Evolutionary conservation across 2,329 filamentous ascomycete genomes (phyloP), one percentile per base, ranked within the genome.

Genomic region (Colletotrichum sp.): DNA sequence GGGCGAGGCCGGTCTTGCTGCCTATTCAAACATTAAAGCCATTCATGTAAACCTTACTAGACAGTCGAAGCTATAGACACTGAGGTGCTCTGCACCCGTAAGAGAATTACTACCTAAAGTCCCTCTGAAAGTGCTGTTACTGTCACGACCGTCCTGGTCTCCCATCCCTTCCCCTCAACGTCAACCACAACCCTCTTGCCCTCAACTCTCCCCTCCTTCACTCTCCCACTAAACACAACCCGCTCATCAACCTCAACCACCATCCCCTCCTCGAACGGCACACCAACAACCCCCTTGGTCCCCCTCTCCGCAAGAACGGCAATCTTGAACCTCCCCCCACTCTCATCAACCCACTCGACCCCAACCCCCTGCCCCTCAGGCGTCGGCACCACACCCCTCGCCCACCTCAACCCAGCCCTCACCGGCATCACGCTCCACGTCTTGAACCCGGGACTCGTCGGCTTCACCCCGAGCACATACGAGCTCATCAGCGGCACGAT

Each of bases 401-500:
- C 87, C 86, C 87, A 89, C 2, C 77, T 80, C 18, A 89, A 69
- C 43, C 80, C 82, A 3, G 81, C 82, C 1, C 81, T 77, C 3
- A 82, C 68, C 0, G 88, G 88, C 62, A 80, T 82, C 2, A 89
- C 79, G 4, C 72, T 79, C 83, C 85, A 90, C 2, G 80, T 79
- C 16, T 73, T 67, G 75, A 89, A 90, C 1, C 87, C 89, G 0
- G 86, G 85, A 5, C 80, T 81, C 7, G 82, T 80, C 2, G 88
- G 88, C 62, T 77, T 83, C 5, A 90, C 84, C 3, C 89, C 88
- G 0, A 90, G 82, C 2, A 90, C 83, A 55, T 87, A 86, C 59
- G 85, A 86, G 7, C 81, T 86, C 75, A 89, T 77, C 8, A 87
- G 79, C 2, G 89, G 87, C 58, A 88, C 86, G 18, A 90, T 82